phyloP scores from a whole-genome alignment of 805 yeast species.

The Wickerhamomyces subpelliculosus region DNA sequence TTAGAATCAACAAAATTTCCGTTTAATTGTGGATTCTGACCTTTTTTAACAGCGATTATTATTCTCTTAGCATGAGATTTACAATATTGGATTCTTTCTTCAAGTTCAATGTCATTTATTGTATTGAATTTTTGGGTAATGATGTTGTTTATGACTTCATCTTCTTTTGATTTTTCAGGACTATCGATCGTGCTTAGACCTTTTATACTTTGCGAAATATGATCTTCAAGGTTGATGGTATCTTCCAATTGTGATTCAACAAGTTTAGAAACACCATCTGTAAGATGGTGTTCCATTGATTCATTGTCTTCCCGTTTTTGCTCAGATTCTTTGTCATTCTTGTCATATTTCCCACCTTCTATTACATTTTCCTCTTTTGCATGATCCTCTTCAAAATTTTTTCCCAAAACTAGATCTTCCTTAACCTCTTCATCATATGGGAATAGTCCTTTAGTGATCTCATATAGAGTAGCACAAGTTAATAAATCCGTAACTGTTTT shows the following conservation, averaged over 20 bases:
- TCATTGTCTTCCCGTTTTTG: background rate
- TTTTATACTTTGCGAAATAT: background rate
- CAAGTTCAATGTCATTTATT: constrained; percentile 9
- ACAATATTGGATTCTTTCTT: constrained; percentile 4
- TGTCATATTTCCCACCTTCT: too few relatives aligned
- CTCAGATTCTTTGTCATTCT: background rate
- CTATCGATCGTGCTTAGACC: background rate
- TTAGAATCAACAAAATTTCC: background rate
- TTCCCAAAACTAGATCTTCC: background rate
- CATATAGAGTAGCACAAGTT: background rate
- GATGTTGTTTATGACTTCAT: constrained; percentile 2
- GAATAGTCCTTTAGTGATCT: background rate
- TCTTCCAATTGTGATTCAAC: background rate
- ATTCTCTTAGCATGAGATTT: constrained; percentile 2
- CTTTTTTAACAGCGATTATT: constrained; percentile 1
- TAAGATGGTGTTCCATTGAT: background rate
- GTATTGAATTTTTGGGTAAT: constrained; percentile 2
- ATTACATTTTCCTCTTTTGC: background rate
- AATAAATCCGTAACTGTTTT: background rate
- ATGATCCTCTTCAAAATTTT: background rate
- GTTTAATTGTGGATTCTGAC: constrained; percentile 3
- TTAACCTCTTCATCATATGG: background rate
- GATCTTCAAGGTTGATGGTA: background rate
- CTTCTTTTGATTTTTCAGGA: constrained; percentile 5
- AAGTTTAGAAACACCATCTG: background rate